Conservation (phyloP, 768 basidiomycete species). For the Porpolomopsis calyptriformis region DNA sequence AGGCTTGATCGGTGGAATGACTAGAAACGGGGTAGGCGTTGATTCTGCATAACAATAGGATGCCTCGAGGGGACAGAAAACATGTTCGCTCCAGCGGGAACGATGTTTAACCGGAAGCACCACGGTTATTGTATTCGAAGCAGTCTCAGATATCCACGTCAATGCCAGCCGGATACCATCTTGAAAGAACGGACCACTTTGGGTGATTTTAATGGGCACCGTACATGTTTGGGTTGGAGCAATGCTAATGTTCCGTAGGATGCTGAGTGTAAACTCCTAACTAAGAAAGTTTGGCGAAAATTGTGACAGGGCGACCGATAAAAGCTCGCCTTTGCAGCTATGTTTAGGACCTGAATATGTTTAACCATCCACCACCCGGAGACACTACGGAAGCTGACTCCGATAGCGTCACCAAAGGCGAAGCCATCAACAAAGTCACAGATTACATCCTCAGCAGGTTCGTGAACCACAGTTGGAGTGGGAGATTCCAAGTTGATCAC, state of each 20-base stretch:
- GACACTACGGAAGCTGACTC: slow-evolving; percentile 48
- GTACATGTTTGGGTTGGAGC: slow-evolving; percentile 55
- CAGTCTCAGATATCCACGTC: slow-evolving; percentile 22
- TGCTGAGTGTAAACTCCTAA: slow-evolving; percentile 18
- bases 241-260: slow-evolving; percentile 27
- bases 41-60: slow-evolving; percentile 48
- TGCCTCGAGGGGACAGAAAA: slow-evolving; percentile 34
- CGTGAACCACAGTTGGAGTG: slow-evolving; percentile 20
- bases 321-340: slow-evolving; percentile 10
- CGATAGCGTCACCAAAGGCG: slow-evolving; percentile 62
- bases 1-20: slow-evolving; percentile 40
- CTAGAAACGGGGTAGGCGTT: slow-evolving; percentile 48
- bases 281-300: slow-evolving; percentile 2
- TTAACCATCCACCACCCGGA: slow-evolving; percentile 48
- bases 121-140: slow-evolving; percentile 20
- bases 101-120: slow-evolving; percentile 38
- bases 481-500: slow-evolving; percentile 30
- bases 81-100: slow-evolving; percentile 27
- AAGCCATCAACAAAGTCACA: slow-evolving; percentile 68
- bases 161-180: slow-evolving; percentile 29
- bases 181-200: slow-evolving; percentile 27
- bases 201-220: slow-evolving; percentile 41
- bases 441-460: slow-evolving; percentile 42
- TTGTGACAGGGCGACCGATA: neutral
- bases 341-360: slow-evolving; percentile 11